Evolutionary conservation across 2,329 filamentous ascomycete species (phyloP), one percentile per base, ranked within the genome.

Genomic region (Cylindrodendrum hubeiense): DNA sequence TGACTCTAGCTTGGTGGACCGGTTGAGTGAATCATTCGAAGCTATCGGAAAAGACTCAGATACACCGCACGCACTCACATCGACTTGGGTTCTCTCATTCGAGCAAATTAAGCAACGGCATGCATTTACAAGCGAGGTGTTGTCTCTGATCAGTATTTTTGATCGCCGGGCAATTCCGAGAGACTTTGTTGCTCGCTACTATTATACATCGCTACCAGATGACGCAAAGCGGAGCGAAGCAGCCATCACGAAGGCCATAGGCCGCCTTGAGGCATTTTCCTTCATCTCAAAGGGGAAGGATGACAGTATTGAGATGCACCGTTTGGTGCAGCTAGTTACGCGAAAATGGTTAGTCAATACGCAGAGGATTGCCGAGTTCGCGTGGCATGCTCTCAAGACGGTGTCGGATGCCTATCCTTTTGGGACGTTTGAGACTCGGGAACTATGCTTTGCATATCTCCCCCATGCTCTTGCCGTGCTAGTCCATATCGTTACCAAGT

Each of bases 121-220:
- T 2, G n/a, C 5, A 0, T 59, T 78, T 0, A 77, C 77, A 0
- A 62, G 67, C n/a, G 68, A 79, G 1, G 49, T 81, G 0, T 57
- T 81, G 0, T 79, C 77, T 0, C 51, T 80, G 7, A 77, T 80
- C 65, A 75, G 75, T 2, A 61, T 77, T 0, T 71, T 80, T 7
- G 71, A 80, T 53, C 68, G 74, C 0, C 74, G 79, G 21, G 71
- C 59, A 0, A 79, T 80, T 34, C 78, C 77, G 0, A 33, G 50
- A 0, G 65, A 67, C 0, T 75, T 78, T 44, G 33, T 78, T 8
- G 55, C 56, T 7, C 13, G 69, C 13, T 71, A 70, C 22, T 33
- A n/a, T 22, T 15, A 30, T 19, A 21, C 10, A 24, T 24, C 8
- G 19, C 21, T n/a, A 22, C 43, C 43, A 15, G 22, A 24, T 8